A percentile compares a stretch with the other conserved stretches of the same genome.
Evolutionary conservation across 2,329 filamentous ascomycete species (phyloP).

Genomic region (Hymenoscyphus fraxineus): DNA sequence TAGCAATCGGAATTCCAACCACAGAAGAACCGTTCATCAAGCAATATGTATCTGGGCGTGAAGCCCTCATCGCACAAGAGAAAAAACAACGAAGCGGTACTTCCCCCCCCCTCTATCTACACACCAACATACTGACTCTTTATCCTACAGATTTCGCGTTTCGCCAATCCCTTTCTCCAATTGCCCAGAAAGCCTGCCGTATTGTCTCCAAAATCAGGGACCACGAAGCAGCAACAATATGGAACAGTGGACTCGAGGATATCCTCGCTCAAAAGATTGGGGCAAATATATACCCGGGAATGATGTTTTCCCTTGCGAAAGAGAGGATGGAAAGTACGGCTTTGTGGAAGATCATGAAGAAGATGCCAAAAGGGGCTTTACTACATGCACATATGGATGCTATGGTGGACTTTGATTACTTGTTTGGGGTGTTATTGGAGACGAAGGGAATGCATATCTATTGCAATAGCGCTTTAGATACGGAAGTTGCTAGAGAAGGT

Average conservation of each 20-base stretch:
- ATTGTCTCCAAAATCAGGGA: slow-evolving; percentile 78
- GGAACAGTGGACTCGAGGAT: slow-evolving; percentile 72
- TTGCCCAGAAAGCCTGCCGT: slow-evolving; percentile 70
- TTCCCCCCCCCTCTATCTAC: not conserved
- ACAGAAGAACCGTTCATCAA: slow-evolving; percentile 72
- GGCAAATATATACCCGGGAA: slow-evolving; percentile 73
- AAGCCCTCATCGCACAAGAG: slow-evolving; percentile 75
- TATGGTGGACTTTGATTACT: slow-evolving; percentile 82
- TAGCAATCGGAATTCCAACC: slow-evolving; percentile 53
- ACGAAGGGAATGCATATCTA: slow-evolving; percentile 71
- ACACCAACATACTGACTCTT: not conserved
- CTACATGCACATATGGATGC: slow-evolving; percentile 87
- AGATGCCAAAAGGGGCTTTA: slow-evolving; percentile 84
- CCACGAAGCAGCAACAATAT: slow-evolving; percentile 71
- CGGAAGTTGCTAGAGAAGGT: slow-evolving; percentile 48
- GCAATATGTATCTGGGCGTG: slow-evolving; percentile 73
- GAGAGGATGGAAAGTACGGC: slow-evolving; percentile 79
- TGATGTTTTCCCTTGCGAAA: slow-evolving; percentile 89
- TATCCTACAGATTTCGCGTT: slow-evolving; percentile 57
- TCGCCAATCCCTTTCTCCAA: slow-evolving; percentile 69
- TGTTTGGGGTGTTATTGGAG: slow-evolving; percentile 67
- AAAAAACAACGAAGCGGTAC: slow-evolving; percentile 77
- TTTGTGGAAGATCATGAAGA: slow-evolving; percentile 78
- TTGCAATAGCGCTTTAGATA: slow-evolving; percentile 53
- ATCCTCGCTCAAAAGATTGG: slow-evolving; percentile 59